Percentiles rank a stretch among this genome's conserved stretches.
phyloP scores from a whole-genome alignment of 768 basidiomycete species.

The Atractiella rhizophila region DNA sequence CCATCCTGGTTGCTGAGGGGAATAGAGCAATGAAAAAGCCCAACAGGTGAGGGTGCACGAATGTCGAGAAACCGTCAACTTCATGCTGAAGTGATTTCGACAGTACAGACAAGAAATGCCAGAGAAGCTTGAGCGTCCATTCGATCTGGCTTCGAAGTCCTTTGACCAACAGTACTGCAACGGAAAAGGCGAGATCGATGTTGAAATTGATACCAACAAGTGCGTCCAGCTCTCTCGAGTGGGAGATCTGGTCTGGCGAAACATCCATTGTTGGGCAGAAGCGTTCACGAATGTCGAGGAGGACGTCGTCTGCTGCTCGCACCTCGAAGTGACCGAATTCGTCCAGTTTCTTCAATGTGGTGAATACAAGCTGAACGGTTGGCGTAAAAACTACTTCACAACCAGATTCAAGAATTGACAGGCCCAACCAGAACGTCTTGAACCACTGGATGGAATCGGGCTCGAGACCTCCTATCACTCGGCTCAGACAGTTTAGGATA shows the following conservation, averaged over 20 bases:
- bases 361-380: conserved; percentile 40
- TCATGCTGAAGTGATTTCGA: too few relatives aligned
- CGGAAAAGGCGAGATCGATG: conserved; percentile 48
- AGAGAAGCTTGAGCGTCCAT: too few relatives aligned
- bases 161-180: conserved; percentile 64
- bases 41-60: too few relatives aligned
- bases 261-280: conserved; percentile 17
- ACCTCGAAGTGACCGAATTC: conserved; percentile 29
- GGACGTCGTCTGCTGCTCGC: conserved; percentile 23
- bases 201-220: conserved; percentile 53
- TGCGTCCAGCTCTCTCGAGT: too few relatives aligned
- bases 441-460: conserved; percentile 44
- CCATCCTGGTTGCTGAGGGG: too few relatives aligned
- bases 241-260: conserved; percentile 18
- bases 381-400: conserved; percentile 38
- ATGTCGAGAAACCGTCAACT: too few relatives aligned
- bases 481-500: conserved; percentile 66
- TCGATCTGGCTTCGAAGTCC: too few relatives aligned
- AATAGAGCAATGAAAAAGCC: too few relatives aligned
- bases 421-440: conserved; percentile 64
- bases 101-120: too few relatives aligned
- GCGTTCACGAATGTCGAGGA: conserved; percentile 40
- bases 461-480: conserved; percentile 44
- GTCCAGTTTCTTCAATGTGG: conserved; percentile 19
- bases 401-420: conserved; percentile 54